phyloP scores from a whole-genome alignment of 148 eudicot genomes.

The Spergularia bocconei region DNA sequence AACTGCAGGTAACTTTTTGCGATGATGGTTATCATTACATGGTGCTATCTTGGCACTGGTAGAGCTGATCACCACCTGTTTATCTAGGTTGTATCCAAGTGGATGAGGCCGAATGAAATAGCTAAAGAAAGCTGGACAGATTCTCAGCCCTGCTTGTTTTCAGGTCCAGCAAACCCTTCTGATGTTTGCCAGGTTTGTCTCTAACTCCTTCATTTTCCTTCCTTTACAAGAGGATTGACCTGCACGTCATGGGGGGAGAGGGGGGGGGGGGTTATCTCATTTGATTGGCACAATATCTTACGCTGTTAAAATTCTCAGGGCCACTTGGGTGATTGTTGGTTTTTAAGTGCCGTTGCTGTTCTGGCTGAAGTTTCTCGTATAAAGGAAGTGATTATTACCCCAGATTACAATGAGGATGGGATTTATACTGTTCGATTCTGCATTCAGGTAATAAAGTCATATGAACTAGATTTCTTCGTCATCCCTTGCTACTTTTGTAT shows the following conservation, averaged over 20 bases:
- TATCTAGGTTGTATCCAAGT: constrained; percentile 79
- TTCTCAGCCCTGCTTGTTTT: constrained; percentile 79
- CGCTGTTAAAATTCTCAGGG: constrained; percentile 51
- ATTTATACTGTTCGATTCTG: constrained; percentile 97
- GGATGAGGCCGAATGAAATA: constrained; percentile 87
- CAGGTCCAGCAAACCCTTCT: constrained; percentile 89
- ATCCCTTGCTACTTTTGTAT: no score
- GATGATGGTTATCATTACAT: constrained; percentile 1
- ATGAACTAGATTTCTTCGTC: not conserved
- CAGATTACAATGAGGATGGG: constrained; percentile 90
- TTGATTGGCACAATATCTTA: constrained; percentile 9
- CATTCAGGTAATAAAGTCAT: constrained; percentile 63
- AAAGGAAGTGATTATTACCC: constrained; percentile 95
- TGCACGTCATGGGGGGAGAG: not conserved
- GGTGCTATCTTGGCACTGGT: constrained; percentile 8
- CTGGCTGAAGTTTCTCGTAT: constrained; percentile 89
- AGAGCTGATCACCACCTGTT: constrained; percentile 15
- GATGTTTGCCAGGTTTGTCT: constrained; percentile 96
- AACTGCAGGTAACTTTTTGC: constrained; percentile 61
- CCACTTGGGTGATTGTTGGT: constrained; percentile 98
- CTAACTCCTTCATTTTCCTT: not conserved
- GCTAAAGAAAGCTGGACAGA: constrained; percentile 64
- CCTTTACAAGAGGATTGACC: not conserved
- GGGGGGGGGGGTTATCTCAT: not conserved
- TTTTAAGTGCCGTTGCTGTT: constrained; percentile 99